These are phyloP conservation scores for Candida manassasensis DNA, from an alignment of 805 yeast genomes.

Conservation along the genomic window DNA sequence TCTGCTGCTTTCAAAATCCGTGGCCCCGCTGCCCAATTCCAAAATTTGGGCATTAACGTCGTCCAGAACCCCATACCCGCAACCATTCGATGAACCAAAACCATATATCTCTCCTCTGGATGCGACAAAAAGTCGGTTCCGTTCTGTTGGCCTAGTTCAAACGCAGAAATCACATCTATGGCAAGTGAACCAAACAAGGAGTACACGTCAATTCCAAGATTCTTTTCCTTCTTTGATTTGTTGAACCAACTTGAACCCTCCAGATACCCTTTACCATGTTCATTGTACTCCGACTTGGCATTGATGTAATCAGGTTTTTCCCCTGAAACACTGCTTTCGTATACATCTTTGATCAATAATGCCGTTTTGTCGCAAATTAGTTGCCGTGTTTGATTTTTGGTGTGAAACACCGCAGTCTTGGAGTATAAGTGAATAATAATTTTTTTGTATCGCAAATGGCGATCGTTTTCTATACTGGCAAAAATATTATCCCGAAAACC, in stretches of 20 bases:
- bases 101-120: slow-evolving; percentile 33
- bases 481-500: slow-evolving; percentile 54
- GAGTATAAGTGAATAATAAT: slow-evolving; percentile 29
- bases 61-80: slow-evolving; percentile 66
- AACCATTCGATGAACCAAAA: slow-evolving; percentile 43
- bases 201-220: slow-evolving; percentile 50
- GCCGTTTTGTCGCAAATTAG: slow-evolving; percentile 22
- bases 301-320: slow-evolving; percentile 29
- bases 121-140: slow-evolving; percentile 43
- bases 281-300: slow-evolving; percentile 26
- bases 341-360: slow-evolving; percentile 23
- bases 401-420: slow-evolving; percentile 30
- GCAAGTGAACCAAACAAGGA: slow-evolving; percentile 66
- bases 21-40: slow-evolving; percentile 44
- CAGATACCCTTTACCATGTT: slow-evolving; percentile 31
- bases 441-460: slow-evolving; percentile 39
- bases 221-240: slow-evolving; percentile 12
- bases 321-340: slow-evolving; percentile 26
- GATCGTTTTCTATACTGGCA: slow-evolving; percentile 45
- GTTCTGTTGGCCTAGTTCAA: slow-evolving; percentile 50
- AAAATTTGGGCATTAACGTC: slow-evolving; percentile 52
- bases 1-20: slow-evolving; percentile 34
- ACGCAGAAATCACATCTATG: slow-evolving; percentile 62
- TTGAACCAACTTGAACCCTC: slow-evolving; percentile 29
- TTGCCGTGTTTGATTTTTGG: slow-evolving; percentile 23